Conservation (phyloP, 176 grass and related monocot species). For the Elaeis guineensis region DNA sequence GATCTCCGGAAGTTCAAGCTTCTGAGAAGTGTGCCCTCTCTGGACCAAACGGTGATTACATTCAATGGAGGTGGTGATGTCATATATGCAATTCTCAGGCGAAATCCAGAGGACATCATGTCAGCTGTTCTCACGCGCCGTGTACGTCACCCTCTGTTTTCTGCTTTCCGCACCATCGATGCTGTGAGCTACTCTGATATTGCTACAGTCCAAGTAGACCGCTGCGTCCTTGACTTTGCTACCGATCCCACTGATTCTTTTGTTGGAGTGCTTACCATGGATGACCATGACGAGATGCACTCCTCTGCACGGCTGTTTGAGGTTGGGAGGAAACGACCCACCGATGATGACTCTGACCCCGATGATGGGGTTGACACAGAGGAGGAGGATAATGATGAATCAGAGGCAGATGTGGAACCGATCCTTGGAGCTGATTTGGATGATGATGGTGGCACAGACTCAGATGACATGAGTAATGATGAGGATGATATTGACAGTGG, state of each 20-base stretch:
- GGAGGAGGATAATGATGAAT: conserved; percentile 63
- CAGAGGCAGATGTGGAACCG: conserved; percentile 33
- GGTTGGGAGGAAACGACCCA: conserved; percentile 73
- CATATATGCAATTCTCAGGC: conserved; percentile 82
- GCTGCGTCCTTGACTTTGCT: conserved; percentile 75
- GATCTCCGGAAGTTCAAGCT: conserved; percentile 95
- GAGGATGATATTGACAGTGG: conserved; percentile 50
- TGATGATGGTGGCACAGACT: conserved; percentile 44
- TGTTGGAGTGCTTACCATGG: conserved; percentile 80
- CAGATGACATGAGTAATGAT: conserved; percentile 54
- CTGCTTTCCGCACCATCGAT: conserved; percentile 91
- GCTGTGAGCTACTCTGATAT: conserved; percentile 81
- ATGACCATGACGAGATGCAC: conserved; percentile 86
- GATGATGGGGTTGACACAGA: conserved; percentile 76
- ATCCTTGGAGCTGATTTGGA: conserved; percentile 29
- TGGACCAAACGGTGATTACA: conserved; percentile 93
- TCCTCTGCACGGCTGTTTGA: conserved; percentile 79
- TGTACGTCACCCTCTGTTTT: conserved; percentile 71
- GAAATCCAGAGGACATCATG: conserved; percentile 77
- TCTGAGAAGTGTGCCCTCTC: conserved; percentile 79
- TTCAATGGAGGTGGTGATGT: conserved; percentile 83
- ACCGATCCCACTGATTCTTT: conserved; percentile 74
- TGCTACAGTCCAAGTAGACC: conserved; percentile 85
- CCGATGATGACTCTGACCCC: conserved; percentile 91
- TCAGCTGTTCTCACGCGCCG: conserved; percentile 68